Conservation (phyloP, 2,329 filamentous ascomycete genomes). For the Diaporthe sp. region DNA sequence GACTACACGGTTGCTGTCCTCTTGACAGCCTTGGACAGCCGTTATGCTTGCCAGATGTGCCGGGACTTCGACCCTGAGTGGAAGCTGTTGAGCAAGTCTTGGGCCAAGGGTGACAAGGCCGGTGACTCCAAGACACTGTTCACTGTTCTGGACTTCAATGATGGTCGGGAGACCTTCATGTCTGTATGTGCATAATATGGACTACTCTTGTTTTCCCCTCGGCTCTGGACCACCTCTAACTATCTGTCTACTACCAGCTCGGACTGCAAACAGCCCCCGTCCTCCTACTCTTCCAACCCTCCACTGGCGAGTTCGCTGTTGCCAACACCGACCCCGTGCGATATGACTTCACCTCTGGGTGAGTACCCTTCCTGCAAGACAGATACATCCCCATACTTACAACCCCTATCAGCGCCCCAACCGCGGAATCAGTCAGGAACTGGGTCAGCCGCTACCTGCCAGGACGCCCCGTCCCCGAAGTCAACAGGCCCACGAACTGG, state of each 20-base stretch:
- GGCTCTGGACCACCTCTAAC: conserved; percentile 12
- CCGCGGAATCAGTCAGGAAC: conserved; percentile 81
- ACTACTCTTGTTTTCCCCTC: neutral
- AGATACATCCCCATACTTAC: conserved; percentile 15
- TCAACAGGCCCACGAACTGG: conserved; percentile 91
- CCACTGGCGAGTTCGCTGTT: conserved; percentile 83
- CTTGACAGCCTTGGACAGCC: conserved; percentile 85
- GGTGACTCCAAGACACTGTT: conserved; percentile 82
- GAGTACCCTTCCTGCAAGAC: conserved; percentile 49
- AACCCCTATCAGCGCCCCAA: conserved; percentile 68
- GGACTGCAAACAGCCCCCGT: conserved; percentile 95
- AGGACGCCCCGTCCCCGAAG: conserved; percentile 80
- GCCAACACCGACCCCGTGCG: conserved; percentile 77
- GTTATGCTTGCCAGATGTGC: conserved; percentile 89
- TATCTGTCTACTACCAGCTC: conserved; percentile 68
- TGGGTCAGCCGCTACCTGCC: conserved; percentile 87
- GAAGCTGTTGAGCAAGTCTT: conserved; percentile 87
- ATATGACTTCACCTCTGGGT: conserved; percentile 90
- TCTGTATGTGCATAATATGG: conserved; percentile 70
- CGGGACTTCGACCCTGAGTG: conserved; percentile 95
- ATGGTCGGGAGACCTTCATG: conserved; percentile 88
- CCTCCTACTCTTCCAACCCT: conserved; percentile 88
- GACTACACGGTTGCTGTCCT: conserved; percentile 88
- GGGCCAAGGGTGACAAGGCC: conserved; percentile 86
- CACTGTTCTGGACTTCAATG: conserved; percentile 86